These are phyloP conservation scores for Senecio squalidus DNA, from an alignment of 140 eudicot species.

Conservation along the genomic window DNA sequence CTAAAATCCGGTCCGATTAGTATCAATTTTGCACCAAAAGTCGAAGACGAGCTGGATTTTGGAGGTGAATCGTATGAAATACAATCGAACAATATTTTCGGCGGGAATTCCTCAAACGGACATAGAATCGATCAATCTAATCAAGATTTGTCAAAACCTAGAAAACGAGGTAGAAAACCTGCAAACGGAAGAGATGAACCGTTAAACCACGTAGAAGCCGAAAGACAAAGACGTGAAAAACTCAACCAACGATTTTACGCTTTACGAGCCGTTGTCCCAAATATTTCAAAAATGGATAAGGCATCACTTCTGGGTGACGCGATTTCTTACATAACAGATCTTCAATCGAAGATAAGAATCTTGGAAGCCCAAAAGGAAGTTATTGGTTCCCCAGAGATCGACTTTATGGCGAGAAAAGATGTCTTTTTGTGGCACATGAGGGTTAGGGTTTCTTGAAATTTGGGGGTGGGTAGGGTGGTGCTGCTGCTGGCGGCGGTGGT, in stretches of 20 bases:
- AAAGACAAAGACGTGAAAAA: too few relatives aligned
- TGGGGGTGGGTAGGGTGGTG: too few relatives aligned
- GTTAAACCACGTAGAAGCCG: conserved; percentile 92
- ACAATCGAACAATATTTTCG: conserved; percentile 40
- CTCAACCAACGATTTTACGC: conserved; percentile 90
- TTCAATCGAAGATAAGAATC: conserved; percentile 60
- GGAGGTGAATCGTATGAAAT: conserved; percentile 51
- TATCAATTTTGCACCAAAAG: conserved; percentile 69
- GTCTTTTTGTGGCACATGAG: too few relatives aligned
- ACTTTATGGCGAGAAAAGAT: conserved; percentile 56
- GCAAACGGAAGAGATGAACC: conserved; percentile 91
- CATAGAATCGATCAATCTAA: conserved; percentile 32
- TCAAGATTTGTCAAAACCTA: conserved; percentile 56
- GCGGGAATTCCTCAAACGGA: conserved; percentile 64
- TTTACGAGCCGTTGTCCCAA: conserved; percentile 85
- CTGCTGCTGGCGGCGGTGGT: too few relatives aligned
- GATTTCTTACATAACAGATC: conserved; percentile 83
- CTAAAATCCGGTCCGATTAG: conserved; percentile 63
- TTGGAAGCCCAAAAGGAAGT: conserved; percentile 67
- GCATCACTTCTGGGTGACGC: conserved; percentile 96
- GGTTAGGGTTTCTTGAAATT: too few relatives aligned
- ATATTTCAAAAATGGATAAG: conserved; percentile 93
- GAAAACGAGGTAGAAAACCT: too few relatives aligned
- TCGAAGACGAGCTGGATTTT: conserved; percentile 57
- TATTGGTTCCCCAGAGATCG: conserved; percentile 46